Base-by-base conservation (phyloP, 768 basidiomycete genomes). In the Suillus alpinus region DNA sequence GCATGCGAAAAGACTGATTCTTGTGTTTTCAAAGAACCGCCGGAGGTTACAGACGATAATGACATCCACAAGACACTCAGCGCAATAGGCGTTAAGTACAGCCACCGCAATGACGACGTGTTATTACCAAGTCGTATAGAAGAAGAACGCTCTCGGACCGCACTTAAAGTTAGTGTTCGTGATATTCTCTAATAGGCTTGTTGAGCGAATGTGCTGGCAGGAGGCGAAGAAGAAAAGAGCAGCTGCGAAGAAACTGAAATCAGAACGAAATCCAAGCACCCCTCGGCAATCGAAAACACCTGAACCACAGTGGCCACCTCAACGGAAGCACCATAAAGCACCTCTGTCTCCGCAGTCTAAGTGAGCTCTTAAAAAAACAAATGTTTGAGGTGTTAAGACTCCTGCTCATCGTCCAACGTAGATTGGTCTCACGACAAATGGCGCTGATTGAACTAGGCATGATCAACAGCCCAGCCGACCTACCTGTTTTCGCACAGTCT, bases 81-180 rank as follows among this genome's bases (percentile, higher is more conserved):
- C 59, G 78, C 79, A 8, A 79, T 85, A 31, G 89, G 89, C 2
- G 83, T 91, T 4, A 80, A 78, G 56, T 94, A 93, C 63, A 88
- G 83, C 36, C 92, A 93, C 67, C 80, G 81, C 26, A 93, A 94
- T 63, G 87, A 90, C 57, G 82, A 87, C 20, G 77, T 93, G 14
- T 76, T 94, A 14, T 77, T 79, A 8, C 83, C 87, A 4, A 93
- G 85, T 67, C 80, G 79, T 9, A 85, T 92, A 31, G 89, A 91
- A 66, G 84, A 85, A 57, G 82, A 86, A 65, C 80, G 85, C 47
- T 80, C 85, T 3, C 81, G 79, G 61, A 80, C 78, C 23, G 81
- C 81, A 16, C 71, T 86, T 32, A 73, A 81, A 73, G 87, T 86
- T 61, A 12, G 71, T 64, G 18, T 49, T 53, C 9, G 23, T 39